Evolutionary conservation across 495 filamentous ascomycete species (phyloP).

Genomic region (Amorphotheca resinae): DNA sequence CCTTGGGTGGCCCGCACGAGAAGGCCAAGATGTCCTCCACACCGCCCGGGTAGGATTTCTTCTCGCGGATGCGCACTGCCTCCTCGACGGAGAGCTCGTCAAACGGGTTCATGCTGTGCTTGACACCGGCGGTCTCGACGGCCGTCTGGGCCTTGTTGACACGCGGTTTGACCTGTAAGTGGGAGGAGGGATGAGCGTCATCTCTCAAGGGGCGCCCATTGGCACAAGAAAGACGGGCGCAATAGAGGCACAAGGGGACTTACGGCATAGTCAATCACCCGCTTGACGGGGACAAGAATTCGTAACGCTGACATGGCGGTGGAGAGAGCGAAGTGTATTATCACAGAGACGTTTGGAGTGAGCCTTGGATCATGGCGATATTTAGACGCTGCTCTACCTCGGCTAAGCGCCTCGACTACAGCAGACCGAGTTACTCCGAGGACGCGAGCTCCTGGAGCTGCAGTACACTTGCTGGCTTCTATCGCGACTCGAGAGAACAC

Average conservation of each 20-base stretch:
- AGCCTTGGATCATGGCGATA: too few relatives aligned
- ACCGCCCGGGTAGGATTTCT: slow-evolving; percentile 40
- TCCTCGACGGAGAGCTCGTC: slow-evolving; percentile 97
- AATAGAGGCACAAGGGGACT: slow-evolving; percentile 21
- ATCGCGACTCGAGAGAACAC: neutral
- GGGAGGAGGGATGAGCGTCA: neutral
- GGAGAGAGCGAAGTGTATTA: too few relatives aligned
- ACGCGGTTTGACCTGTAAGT: slow-evolving; percentile 77
- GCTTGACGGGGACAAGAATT: slow-evolving; percentile 91
- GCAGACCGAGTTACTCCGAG: too few relatives aligned
- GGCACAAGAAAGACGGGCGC: neutral
- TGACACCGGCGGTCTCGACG: slow-evolving; percentile 82
- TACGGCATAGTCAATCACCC: slow-evolving; percentile 99
- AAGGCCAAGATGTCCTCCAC: slow-evolving; percentile 87
- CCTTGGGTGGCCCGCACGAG: slow-evolving; percentile 76
- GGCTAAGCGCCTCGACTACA: too few relatives aligned
- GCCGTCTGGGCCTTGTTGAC: slow-evolving; percentile 93
- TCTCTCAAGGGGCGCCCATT: neutral
- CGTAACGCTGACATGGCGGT: slow-evolving; percentile 65
- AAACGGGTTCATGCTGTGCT: slow-evolving; percentile 98
- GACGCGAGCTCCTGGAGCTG: too few relatives aligned
- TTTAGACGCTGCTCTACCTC: too few relatives aligned
- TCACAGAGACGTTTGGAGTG: too few relatives aligned
- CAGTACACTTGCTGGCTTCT: too few relatives aligned
- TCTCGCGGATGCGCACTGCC: slow-evolving; percentile 83